Base-by-base conservation (phyloP, 768 basidiomycete species). In the Rhizopogon roseolus region DNA sequence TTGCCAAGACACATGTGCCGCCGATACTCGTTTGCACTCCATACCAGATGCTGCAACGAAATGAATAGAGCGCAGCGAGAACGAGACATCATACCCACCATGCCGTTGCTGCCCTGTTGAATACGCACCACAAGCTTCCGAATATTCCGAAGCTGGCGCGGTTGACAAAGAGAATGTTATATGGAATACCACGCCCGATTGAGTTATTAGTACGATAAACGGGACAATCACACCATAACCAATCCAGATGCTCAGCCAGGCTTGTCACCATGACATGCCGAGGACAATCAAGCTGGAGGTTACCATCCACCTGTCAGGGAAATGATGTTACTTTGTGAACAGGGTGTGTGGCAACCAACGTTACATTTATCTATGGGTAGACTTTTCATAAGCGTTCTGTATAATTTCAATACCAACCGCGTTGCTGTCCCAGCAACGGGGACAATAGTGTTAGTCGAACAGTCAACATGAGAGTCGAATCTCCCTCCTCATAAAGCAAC, bases 21-120 rank as follows among this genome's bases (percentile, higher is more conserved):
- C 88, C 88, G 53, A 90, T 86, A 66, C 84, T 85, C 0, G 85
- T 76, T 62, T 86, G 84, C 19, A 86, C 84, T 28, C 84, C 84
- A 58, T 85, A 86, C 83, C 85, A 85, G 14, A 84, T 75, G 53
- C 81, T 81, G 52, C 11, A 59, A 36, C 11, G 13, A 19, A 6
- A 5, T 55, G 53, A 39, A 48, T 5, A 56, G 32, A 11, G 34
- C 49, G 38, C 56, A 51, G 10, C 25, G 45, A 13, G 16, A 7
- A 7, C 11, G 34, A 64, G 79, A 53, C 42, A 17, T 49, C 43
- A 11, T 6, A 52, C 51, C 25, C 46, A 84, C 84, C 84, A 84
- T 27, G 81, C 82, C 81, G 81, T 85, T 5, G 70, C 81, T 28
- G 78, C 83, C 41, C 82, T 77, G 64, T 84, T 83, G 64, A 89